These are phyloP conservation scores for Saururus chinensis DNA, from an alignment of 164 flowering plant species.

Conservation along the genomic window DNA sequence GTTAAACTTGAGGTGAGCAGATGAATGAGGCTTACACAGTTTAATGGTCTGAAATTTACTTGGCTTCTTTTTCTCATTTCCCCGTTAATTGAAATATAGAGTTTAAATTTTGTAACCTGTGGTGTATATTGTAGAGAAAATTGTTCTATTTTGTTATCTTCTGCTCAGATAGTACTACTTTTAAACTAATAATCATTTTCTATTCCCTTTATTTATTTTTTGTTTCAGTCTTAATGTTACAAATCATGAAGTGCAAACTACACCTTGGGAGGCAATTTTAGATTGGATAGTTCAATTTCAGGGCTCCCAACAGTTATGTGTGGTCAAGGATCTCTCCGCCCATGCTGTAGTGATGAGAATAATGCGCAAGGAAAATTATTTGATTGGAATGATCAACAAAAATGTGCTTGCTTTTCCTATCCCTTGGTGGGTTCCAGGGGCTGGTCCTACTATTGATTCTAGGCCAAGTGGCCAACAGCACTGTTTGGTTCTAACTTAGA, in stretches of 20 bases:
- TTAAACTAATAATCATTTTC: no score
- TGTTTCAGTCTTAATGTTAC: conserved; percentile 82
- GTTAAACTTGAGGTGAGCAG: no score
- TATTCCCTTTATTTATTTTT: conserved; percentile 5
- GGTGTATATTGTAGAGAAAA: no score
- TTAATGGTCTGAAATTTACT: no score
- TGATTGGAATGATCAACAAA: conserved; percentile 96
- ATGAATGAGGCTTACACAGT: no score
- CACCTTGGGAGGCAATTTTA: conserved; percentile 85
- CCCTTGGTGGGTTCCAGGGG: conserved; percentile 82
- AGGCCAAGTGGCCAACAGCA: conserved; percentile 39
- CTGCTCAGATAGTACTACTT: no score
- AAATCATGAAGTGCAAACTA: conserved; percentile 80
- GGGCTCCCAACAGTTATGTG: conserved; percentile 66
- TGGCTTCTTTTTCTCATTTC: no score
- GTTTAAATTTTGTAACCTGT: background rate
- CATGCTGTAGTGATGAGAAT: conserved; percentile 93
- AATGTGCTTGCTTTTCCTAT: conserved; percentile 92
- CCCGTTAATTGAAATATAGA: background rate
- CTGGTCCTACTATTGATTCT: conserved; percentile 64
- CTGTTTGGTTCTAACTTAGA: conserved; percentile 65
- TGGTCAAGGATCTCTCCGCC: conserved; percentile 84
- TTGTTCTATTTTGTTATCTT: background rate
- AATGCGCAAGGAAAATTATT: conserved; percentile 97
- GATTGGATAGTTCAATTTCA: conserved; percentile 80